phyloP scores from a whole-genome alignment of 495 filamentous ascomycete species.

The Apodospora peruviana region DNA sequence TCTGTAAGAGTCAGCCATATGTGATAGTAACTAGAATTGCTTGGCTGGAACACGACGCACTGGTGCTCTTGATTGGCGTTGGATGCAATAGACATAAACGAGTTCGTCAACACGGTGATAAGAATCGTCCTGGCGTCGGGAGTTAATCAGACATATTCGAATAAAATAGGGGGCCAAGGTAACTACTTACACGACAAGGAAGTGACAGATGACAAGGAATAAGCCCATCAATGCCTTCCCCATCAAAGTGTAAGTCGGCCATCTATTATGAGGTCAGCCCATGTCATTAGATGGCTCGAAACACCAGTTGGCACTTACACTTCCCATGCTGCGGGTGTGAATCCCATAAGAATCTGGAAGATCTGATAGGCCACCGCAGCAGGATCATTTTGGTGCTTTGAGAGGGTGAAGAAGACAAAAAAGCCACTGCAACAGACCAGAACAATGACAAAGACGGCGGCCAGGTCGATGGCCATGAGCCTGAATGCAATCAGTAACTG shows the following conservation, averaged over 20 bases:
- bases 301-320: slow-evolving; percentile 29
- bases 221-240: slow-evolving; percentile 68
- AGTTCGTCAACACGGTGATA: slow-evolving; percentile 88
- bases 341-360: slow-evolving; percentile 93
- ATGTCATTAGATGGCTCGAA: neutral
- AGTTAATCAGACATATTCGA: slow-evolving; percentile 1
- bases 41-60: slow-evolving; percentile 20
- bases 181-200: slow-evolving; percentile 64
- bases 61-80: slow-evolving; percentile 92
- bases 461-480: slow-evolving; percentile 84
- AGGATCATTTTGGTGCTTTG: slow-evolving; percentile 57
- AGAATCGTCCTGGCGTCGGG: slow-evolving; percentile 58
- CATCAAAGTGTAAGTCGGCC: slow-evolving; percentile 72
- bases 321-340: slow-evolving; percentile 49
- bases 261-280: slow-evolving; percentile 43
- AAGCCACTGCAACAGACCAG: slow-evolving; percentile 86
- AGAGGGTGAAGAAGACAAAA: slow-evolving; percentile 85
- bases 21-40: neutral
- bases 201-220: slow-evolving; percentile 91
- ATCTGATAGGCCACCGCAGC: slow-evolving; percentile 71
- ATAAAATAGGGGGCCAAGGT: neutral
- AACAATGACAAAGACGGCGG: slow-evolving; percentile 75
- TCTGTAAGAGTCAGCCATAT: slow-evolving; percentile 21
- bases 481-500: slow-evolving; percentile 88
- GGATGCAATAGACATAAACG: slow-evolving; percentile 87